A percentile compares a stretch with the other conserved stretches of the same genome.
Evolutionary conservation across 306 rosid genomes (phyloP).

Genomic region (Psophocarpus tetragonolobus): DNA sequence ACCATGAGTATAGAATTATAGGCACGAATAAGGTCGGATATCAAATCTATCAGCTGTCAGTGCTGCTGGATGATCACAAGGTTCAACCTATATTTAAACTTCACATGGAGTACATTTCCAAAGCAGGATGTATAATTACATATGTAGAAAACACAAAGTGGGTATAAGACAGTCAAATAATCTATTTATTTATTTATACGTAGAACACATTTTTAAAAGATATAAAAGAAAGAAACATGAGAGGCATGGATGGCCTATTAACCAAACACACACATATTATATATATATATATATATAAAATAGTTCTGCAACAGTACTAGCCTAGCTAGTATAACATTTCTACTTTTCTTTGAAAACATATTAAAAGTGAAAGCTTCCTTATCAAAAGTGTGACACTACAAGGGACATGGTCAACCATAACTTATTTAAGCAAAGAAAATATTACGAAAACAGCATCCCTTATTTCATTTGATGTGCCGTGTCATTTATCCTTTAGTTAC

Average conservation of each 20-base stretch:
- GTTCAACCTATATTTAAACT: slow-evolving; percentile 9
- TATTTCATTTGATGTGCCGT: background rate
- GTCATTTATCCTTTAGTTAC: background rate
- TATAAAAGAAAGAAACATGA: background rate
- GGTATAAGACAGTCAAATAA: background rate
- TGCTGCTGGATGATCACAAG: slow-evolving; percentile 17
- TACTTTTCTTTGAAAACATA: background rate
- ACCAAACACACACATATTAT: too few species aligned
- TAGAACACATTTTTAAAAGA: background rate
- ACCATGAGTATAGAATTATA: background rate
- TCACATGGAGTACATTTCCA: background rate
- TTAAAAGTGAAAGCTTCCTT: background rate
- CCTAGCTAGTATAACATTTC: too few species aligned
- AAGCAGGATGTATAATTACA: background rate
- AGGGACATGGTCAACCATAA: background rate
- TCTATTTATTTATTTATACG: background rate
- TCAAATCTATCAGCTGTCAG: slow-evolving; percentile 47
- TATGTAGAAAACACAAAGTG: background rate
- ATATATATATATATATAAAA: too few species aligned
- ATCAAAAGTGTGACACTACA: background rate
- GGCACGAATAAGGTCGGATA: slow-evolving; percentile 31
- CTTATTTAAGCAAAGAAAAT: background rate
- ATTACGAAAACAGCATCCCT: background rate
- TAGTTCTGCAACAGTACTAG: too few species aligned
- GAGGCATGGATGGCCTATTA: background rate